These are phyloP conservation scores for Hansenula sp. DNA, from an alignment of 1,139 yeast species.

Conservation along the genomic window DNA sequence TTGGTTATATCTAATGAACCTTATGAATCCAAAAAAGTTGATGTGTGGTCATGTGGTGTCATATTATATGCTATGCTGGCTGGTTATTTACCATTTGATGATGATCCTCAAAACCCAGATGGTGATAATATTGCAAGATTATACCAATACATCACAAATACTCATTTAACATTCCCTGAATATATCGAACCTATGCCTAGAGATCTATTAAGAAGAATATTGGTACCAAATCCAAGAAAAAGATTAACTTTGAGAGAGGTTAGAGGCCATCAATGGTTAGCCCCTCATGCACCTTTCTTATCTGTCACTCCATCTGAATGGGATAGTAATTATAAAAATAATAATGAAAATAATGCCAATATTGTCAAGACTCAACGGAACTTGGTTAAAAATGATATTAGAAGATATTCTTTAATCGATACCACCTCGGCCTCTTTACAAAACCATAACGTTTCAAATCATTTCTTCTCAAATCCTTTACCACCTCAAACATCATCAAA, in stretches of 20 bases:
- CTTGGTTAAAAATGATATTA: slow-evolving; percentile 24
- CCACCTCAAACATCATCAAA: slow-evolving; percentile 53
- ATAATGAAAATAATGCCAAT: slow-evolving; percentile 1
- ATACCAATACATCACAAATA: slow-evolving; percentile 86
- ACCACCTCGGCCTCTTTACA: slow-evolving; percentile 29
- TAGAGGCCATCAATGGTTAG: slow-evolving; percentile 82
- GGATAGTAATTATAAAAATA: slow-evolving; percentile 46
- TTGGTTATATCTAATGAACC: slow-evolving; percentile 83
- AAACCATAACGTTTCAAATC: slow-evolving; percentile 17
- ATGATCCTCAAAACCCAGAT: slow-evolving; percentile 94
- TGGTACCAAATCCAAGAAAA: slow-evolving; percentile 81
- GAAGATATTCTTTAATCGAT: slow-evolving; percentile 39
- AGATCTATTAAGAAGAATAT: slow-evolving; percentile 78
- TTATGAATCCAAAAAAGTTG: slow-evolving; percentile 92
- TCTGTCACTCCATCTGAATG: slow-evolving; percentile 86
- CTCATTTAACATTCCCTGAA: slow-evolving; percentile 94
- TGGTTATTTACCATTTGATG: slow-evolving; percentile 96
- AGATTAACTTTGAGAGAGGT: slow-evolving; percentile 70
- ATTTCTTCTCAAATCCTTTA: slow-evolving; percentile 36
- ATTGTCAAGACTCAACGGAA: slow-evolving; percentile 1
- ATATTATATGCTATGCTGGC: slow-evolving; percentile 95
- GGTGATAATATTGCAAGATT: slow-evolving; percentile 90
- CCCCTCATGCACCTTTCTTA: slow-evolving; percentile 75
- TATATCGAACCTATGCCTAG: slow-evolving; percentile 89
- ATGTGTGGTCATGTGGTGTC: slow-evolving; percentile 96